Conservation (phyloP, 192 early-diverging fungal species). For the Backusella liffmaniae region DNA sequence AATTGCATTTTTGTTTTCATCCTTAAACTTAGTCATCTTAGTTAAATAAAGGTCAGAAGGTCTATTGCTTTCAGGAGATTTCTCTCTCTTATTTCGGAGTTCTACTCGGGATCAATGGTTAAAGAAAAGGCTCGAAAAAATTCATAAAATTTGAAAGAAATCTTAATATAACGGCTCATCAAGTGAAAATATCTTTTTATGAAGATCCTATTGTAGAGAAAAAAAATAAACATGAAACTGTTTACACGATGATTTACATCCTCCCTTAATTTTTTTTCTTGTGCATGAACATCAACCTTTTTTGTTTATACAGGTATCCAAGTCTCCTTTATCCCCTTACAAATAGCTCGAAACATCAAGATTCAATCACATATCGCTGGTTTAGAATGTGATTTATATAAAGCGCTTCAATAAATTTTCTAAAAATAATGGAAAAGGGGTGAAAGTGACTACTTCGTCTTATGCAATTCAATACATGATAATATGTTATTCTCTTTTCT, state of each 20-base stretch:
- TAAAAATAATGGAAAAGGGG: neutral
- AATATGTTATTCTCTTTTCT: neutral
- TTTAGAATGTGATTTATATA: slow-evolving; percentile 11
- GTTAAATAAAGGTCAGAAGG: neutral
- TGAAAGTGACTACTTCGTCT: neutral
- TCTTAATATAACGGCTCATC: neutral
- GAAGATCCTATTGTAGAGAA: neutral
- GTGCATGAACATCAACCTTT: neutral
- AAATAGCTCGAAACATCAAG: neutral
- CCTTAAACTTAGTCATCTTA: neutral
- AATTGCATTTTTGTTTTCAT: neutral
- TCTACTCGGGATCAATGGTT: neutral
- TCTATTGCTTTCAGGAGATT: neutral
- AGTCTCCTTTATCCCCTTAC: slow-evolving; percentile 1
- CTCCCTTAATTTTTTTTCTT: neutral
- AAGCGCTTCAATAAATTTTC: neutral
- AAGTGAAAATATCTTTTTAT: neutral
- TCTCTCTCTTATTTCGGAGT: neutral
- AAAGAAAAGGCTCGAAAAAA: neutral
- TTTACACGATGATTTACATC: neutral
- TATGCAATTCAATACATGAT: neutral
- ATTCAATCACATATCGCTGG: neutral
- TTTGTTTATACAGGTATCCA: slow-evolving; percentile 1
- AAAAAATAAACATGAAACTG: neutral
- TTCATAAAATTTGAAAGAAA: neutral